Evolutionary conservation across 148 eudicot species (phyloP).

Genomic region (Rhododendron mucronatum): DNA sequence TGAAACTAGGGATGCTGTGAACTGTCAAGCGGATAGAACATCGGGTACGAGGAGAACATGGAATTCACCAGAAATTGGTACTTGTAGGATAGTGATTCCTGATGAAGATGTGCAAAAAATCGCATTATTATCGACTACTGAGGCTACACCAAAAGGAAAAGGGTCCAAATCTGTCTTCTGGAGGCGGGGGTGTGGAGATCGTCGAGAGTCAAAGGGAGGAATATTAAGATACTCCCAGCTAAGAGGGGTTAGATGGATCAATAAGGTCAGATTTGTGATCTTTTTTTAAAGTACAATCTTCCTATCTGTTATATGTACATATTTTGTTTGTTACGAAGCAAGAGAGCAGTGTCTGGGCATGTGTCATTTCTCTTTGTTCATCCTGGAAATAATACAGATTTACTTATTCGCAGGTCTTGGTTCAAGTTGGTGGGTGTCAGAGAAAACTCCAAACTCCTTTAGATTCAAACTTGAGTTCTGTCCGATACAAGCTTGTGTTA

Average conservation of each 20-base stretch:
- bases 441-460: slow-evolving; percentile 37
- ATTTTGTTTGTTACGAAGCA: neutral
- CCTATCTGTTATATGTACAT: neutral
- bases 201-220: slow-evolving; percentile 22
- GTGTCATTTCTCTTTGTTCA: neutral
- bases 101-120: slow-evolving; percentile 31
- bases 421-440: slow-evolving; percentile 38
- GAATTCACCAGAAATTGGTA: slow-evolving; percentile 37
- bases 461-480: slow-evolving; percentile 34
- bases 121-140: slow-evolving; percentile 18
- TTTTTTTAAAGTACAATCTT: neutral
- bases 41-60: slow-evolving; percentile 44
- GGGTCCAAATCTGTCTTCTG: slow-evolving; percentile 34
- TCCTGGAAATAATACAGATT: neutral
- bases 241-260: slow-evolving; percentile 40
- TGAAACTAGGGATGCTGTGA: slow-evolving; percentile 29
- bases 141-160: slow-evolving; percentile 63
- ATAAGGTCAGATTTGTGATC: slow-evolving; percentile 44
- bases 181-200: slow-evolving; percentile 23
- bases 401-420: slow-evolving; percentile 38
- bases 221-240: slow-evolving; percentile 25
- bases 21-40: slow-evolving; percentile 35
- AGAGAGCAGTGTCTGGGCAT: neutral
- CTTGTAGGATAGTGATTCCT: slow-evolving; percentile 44
- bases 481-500: slow-evolving; percentile 50